A percentile compares a stretch with the other conserved stretches of the same genome.
Conservation (phyloP, 2,329 filamentous ascomycete genomes). For the Fusarium sp. region DNA sequence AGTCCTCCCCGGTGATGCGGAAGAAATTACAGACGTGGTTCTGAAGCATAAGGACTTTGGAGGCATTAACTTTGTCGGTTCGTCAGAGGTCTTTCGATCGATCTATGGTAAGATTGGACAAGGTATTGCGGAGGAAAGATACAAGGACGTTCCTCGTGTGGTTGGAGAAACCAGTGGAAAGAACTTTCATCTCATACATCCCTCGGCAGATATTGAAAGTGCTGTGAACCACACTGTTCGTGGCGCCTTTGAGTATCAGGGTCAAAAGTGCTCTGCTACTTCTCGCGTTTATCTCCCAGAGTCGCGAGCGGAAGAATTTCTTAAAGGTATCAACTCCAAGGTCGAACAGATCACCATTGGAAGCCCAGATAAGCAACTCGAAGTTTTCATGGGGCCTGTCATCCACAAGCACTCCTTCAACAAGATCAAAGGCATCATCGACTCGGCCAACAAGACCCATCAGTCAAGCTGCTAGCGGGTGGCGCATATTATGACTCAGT, state of each 20-base stretch:
- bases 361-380: conserved; percentile 41
- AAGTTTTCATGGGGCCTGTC: conserved; percentile 58
- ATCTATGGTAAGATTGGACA: conserved; percentile 30
- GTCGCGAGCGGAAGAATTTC: conserved; percentile 1
- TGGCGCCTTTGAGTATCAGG: conserved; percentile 62
- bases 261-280: conserved; percentile 64
- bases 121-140: background rate
- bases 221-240: conserved; percentile 60
- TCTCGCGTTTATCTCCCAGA: conserved; percentile 67
- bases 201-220: conserved; percentile 59
- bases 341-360: conserved; percentile 49
- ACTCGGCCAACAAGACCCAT: background rate
- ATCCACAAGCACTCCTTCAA: conserved; percentile 59
- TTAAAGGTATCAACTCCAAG: conserved; percentile 39
- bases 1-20: conserved; percentile 51
- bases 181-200: conserved; percentile 51
- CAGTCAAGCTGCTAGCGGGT: background rate
- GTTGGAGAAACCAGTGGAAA: conserved; percentile 64
- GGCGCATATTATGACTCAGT: background rate
- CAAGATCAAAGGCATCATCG: background rate
- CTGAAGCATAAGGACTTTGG: conserved; percentile 13
- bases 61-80: background rate
- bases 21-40: conserved; percentile 46
- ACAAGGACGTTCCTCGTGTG: conserved; percentile 50
- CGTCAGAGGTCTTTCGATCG: background rate